Percentiles rank a stretch among this genome's conserved stretches.
Evolutionary conservation across 169 alveolate genomes (phyloP).

Genomic region (Neospora caninum): DNA sequence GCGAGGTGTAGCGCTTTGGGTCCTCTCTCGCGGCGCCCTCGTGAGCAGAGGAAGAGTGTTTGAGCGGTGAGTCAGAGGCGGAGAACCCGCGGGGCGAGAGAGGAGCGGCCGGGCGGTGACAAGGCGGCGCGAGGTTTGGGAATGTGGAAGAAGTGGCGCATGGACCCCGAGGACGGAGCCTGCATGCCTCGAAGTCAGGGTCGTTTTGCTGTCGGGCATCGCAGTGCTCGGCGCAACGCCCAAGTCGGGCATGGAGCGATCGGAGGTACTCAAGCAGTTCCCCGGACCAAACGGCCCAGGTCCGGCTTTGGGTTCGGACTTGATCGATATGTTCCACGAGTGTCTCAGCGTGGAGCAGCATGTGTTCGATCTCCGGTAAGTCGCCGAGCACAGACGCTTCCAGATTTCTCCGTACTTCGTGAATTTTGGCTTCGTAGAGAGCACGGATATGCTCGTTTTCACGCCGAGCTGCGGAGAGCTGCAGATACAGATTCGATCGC

Average conservation of each 20-base stretch:
- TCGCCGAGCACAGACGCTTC: neutral
- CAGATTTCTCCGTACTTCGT: neutral
- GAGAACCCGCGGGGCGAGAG: neutral
- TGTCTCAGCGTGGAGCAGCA: slow-evolving; percentile 9
- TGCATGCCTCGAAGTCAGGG: neutral
- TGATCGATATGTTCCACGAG: neutral
- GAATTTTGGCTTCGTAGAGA: neutral
- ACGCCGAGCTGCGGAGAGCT: neutral
- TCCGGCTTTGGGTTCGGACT: neutral
- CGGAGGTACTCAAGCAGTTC: neutral
- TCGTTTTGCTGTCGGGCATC: neutral
- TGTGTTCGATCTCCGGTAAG: neutral
- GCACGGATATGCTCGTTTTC: slow-evolving; percentile 13
- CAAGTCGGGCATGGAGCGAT: neutral
- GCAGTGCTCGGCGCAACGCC: neutral
- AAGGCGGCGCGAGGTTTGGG: neutral
- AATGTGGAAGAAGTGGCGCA: neutral
- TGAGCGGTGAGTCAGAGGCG: neutral
- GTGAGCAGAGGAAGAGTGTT: neutral
- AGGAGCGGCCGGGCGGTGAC: neutral
- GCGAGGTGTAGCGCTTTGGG: neutral
- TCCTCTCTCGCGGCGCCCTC: neutral
- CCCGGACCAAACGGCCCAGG: neutral
- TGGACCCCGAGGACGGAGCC: neutral
- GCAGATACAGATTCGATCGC: neutral